Conservation (phyloP, 805 yeast species). For the Candida pini region DNA sequence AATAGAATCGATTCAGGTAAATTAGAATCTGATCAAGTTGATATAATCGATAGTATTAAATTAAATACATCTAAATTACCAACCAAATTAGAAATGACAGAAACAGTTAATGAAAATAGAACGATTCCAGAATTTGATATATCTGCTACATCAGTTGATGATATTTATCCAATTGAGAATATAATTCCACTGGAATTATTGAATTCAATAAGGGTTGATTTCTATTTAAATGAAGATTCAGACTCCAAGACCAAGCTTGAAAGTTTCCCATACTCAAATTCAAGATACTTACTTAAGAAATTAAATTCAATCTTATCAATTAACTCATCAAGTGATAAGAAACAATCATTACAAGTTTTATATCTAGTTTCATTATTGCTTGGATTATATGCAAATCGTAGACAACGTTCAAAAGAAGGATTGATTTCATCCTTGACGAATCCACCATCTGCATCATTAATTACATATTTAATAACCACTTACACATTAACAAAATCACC, state of each 20-base stretch:
- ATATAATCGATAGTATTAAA: slow-evolving; percentile 76
- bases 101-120: slow-evolving; percentile 57
- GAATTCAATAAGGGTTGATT: slow-evolving; percentile 54
- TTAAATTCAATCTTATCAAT: slow-evolving; percentile 26
- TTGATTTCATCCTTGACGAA: slow-evolving; percentile 57
- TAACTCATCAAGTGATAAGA: slow-evolving; percentile 31
- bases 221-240: slow-evolving; percentile 48
- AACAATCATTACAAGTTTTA: slow-evolving; percentile 59
- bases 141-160: slow-evolving; percentile 79
- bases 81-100: slow-evolving; percentile 55
- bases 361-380: slow-evolving; percentile 75
- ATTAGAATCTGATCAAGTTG: slow-evolving; percentile 62
- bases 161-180: slow-evolving; percentile 67
- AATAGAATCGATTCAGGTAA: slow-evolving; percentile 83
- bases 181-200: slow-evolving; percentile 68
- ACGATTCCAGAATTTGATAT: slow-evolving; percentile 77
- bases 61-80: slow-evolving; percentile 70
- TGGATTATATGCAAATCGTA: slow-evolving; percentile 73
- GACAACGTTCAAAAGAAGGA: slow-evolving; percentile 52
- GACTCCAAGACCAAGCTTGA: slow-evolving; percentile 46
- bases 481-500: slow-evolving; percentile 61
- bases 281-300: slow-evolving; percentile 49
- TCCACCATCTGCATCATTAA: slow-evolving; percentile 71
- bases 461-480: slow-evolving; percentile 65
- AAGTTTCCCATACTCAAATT: slow-evolving; percentile 54